Evolutionary conservation across 306 rosid genomes (phyloP).

Genomic region (Begonia peltatifolia): DNA sequence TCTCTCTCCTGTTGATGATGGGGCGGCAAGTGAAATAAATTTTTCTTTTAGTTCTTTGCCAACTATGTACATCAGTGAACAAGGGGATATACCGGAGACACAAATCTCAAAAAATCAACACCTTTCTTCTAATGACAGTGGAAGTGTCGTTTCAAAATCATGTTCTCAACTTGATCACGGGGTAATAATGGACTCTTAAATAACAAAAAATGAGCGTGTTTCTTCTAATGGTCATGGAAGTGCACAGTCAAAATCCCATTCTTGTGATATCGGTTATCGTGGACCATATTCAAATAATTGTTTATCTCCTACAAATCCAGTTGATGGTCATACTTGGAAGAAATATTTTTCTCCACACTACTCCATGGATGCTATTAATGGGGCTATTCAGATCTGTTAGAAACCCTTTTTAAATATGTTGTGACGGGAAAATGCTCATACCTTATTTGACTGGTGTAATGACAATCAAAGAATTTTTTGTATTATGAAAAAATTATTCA

Average conservation of each 20-base stretch:
- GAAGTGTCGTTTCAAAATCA: conserved; percentile 18
- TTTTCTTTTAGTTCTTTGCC: conserved; percentile 34
- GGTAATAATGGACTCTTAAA: conserved; percentile 16
- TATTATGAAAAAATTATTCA: conserved; percentile 1
- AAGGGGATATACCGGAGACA: conserved; percentile 11
- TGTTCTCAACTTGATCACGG: conserved; percentile 18
- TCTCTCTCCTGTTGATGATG: conserved; percentile 16
- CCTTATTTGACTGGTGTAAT: background rate
- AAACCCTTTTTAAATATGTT: background rate
- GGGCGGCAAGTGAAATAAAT: conserved; percentile 15
- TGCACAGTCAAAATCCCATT: conserved; percentile 17
- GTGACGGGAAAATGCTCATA: background rate
- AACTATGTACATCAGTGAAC: conserved; percentile 24
- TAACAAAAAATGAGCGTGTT: conserved; percentile 1
- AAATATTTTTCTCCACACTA: conserved; percentile 50
- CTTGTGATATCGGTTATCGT: conserved; percentile 14
- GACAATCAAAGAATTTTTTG: background rate
- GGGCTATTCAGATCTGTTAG: conserved; percentile 52
- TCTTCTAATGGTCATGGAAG: conserved; percentile 16
- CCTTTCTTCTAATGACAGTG: conserved; percentile 13
- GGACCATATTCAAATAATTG: conserved; percentile 20
- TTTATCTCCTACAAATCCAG: conserved; percentile 14
- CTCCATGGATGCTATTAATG: conserved; percentile 47
- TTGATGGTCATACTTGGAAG: conserved; percentile 18
- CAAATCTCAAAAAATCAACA: conserved; percentile 10